Base-by-base conservation (phyloP, 129 eudicot species). In the Arctium lappa region DNA sequence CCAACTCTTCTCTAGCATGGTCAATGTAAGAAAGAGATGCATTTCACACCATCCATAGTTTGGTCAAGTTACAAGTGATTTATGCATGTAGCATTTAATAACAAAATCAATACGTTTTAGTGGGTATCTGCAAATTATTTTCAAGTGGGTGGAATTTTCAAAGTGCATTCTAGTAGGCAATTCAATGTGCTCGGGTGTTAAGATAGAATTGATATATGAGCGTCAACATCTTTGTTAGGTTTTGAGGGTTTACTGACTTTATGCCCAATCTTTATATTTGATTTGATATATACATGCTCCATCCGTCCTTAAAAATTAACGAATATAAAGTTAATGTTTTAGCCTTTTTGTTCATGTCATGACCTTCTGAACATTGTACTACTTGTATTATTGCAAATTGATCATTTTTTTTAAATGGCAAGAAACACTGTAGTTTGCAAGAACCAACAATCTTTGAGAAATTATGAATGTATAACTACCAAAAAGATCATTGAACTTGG, bases 31-130 rank as follows among this genome's bases (percentile, higher is more conserved):
- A 78, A 8, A 11, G 50, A 78, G 36, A 16, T 12, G 10, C n/a
- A 36, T 77, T 10, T 6, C 22, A 38, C 53, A 44, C 18, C 13
- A 16, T 33, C 33, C 12, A 70, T 48, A 30, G 27, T 73, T 79
- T 34, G 76, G 62, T 46, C 75, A 84, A 63, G 44, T 50, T 84
- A 84, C 84, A 73, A 84, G 80, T 79, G 34, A 73, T 62, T 62
- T 68, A 78, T 84, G 83, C 87, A 62, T 84, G 75, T 73, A 44
- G 80, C 87, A 84, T 73, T 73, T 84, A 79, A 79, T 37, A 82
- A 42, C 30, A 66, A 65, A 13, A 75, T 62, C 37, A 46, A 53
- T 83, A 32, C 50, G 82, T 83, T 46, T 76, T 50, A 31, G 36
- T 13, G 18, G 37, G 34, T 46, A 36, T 68, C 65, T 79, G 56